Conservation (phyloP, 2,329 filamentous ascomycete species). For the Monilinia laxa region DNA sequence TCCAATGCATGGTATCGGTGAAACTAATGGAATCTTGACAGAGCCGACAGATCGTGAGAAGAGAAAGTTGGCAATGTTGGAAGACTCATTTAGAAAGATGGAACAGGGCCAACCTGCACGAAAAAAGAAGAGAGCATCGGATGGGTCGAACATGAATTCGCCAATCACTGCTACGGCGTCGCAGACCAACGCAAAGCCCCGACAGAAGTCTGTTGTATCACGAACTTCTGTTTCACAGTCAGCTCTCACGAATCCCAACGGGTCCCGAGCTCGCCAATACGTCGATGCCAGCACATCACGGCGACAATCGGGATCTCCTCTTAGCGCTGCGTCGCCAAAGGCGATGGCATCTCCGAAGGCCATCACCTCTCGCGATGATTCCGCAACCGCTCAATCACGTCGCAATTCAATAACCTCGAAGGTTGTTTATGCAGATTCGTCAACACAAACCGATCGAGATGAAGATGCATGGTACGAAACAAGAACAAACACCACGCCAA, state of each 20-base stretch:
- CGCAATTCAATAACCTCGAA: conserved; percentile 32
- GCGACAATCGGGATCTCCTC: conserved; percentile 38
- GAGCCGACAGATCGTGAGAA: conserved; percentile 67
- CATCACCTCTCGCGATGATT: conserved; percentile 25
- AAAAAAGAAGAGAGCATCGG: conserved; percentile 63
- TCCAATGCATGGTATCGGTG: conserved; percentile 53
- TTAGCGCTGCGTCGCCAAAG: conserved; percentile 36
- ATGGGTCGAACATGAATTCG: conserved; percentile 45
- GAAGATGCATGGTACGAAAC: conserved; percentile 39
- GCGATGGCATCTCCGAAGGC: conserved; percentile 29
- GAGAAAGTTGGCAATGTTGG: conserved; percentile 64
- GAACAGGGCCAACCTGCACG: conserved; percentile 56
- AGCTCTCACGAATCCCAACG: conserved; percentile 28
- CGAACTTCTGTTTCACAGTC: conserved; percentile 34
- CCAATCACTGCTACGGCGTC: conserved; percentile 22
- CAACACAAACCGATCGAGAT: conserved; percentile 39
- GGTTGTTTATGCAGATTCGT: conserved; percentile 35
- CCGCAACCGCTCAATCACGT: conserved; percentile 29
- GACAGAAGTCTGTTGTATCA: conserved; percentile 38
- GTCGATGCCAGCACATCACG: conserved; percentile 39
- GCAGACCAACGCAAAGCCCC: conserved; percentile 38
- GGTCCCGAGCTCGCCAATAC: conserved; percentile 33
- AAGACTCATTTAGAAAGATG: conserved; percentile 64
- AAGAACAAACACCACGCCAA: conserved; percentile 26
- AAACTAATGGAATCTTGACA: conserved; percentile 51